Conservation (phyloP, 306 rosid species). For the Trichosanthes truncata region DNA sequence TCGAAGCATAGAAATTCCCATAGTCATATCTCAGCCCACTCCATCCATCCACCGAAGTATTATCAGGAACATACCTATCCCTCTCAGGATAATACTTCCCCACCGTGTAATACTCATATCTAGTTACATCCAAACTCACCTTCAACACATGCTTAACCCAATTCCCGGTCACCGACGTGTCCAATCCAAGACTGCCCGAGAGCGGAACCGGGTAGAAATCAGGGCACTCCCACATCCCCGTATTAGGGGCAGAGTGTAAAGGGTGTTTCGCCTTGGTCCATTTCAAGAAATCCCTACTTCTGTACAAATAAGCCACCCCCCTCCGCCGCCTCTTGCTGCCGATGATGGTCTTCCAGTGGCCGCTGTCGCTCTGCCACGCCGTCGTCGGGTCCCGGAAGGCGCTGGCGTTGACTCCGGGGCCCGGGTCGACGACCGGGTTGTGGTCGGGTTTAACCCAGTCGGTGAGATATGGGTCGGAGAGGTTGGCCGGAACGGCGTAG, state of each 20-base stretch:
- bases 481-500: slow-evolving; percentile 44
- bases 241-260: slow-evolving; percentile 33
- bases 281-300: slow-evolving; percentile 40
- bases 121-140: slow-evolving; percentile 61
- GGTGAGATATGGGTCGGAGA: slow-evolving; percentile 48
- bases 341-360: slow-evolving; percentile 57
- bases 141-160: slow-evolving; percentile 54
- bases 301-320: slow-evolving; percentile 56
- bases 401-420: slow-evolving; percentile 18
- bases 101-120: slow-evolving; percentile 67
- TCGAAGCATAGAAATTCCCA: slow-evolving; percentile 84
- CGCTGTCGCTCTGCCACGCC: slow-evolving; percentile 40
- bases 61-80: slow-evolving; percentile 56
- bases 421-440: slow-evolving; percentile 43
- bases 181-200: slow-evolving; percentile 32
- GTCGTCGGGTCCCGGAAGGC: slow-evolving; percentile 79
- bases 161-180: slow-evolving; percentile 25
- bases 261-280: slow-evolving; percentile 71
- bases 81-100: slow-evolving; percentile 29
- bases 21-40: slow-evolving; percentile 69
- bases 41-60: slow-evolving; percentile 60
- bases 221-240: slow-evolving; percentile 91
- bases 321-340: slow-evolving; percentile 35
- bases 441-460: slow-evolving; percentile 55
- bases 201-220: slow-evolving; percentile 64